Conservation (phyloP, 2,329 filamentous ascomycete genomes). For the Talaromyces sp. region DNA sequence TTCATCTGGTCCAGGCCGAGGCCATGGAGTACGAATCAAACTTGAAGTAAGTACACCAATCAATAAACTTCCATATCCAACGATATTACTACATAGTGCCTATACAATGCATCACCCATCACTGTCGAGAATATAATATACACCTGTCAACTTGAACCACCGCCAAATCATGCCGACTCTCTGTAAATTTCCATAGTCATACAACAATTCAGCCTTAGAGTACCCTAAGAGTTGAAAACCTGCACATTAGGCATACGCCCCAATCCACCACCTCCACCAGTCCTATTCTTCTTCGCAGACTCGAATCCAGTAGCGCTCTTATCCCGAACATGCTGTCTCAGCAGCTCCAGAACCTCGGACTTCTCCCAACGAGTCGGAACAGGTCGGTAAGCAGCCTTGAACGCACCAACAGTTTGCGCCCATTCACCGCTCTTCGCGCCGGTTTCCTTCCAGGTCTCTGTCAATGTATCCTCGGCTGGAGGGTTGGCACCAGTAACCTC, state of each 20-base stretch:
- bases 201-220: background rate
- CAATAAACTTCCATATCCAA: no score
- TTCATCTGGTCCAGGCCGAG: no score
- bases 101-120: no score
- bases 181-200: background rate
- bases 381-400: slow-evolving; percentile 89
- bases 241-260: slow-evolving; percentile 54
- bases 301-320: slow-evolving; percentile 59
- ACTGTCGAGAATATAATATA: background rate
- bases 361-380: slow-evolving; percentile 84
- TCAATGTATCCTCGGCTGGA: slow-evolving; percentile 36
- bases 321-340: slow-evolving; percentile 78
- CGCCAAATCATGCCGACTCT: background rate
- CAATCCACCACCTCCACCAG: slow-evolving; percentile 41
- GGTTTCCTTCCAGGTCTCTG: slow-evolving; percentile 54
- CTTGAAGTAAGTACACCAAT: no score
- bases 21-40: no score
- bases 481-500: slow-evolving; percentile 53
- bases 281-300: slow-evolving; percentile 42
- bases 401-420: slow-evolving; percentile 94
- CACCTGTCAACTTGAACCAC: background rate
- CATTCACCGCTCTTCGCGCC: slow-evolving; percentile 74
- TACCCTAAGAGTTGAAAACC: slow-evolving; percentile 37
- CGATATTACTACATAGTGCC: no score
- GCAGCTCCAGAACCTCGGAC: slow-evolving; percentile 74